Evolutionary conservation across 2,329 filamentous ascomycete species (phyloP).

Genomic region (Colletotrichum musae): DNA sequence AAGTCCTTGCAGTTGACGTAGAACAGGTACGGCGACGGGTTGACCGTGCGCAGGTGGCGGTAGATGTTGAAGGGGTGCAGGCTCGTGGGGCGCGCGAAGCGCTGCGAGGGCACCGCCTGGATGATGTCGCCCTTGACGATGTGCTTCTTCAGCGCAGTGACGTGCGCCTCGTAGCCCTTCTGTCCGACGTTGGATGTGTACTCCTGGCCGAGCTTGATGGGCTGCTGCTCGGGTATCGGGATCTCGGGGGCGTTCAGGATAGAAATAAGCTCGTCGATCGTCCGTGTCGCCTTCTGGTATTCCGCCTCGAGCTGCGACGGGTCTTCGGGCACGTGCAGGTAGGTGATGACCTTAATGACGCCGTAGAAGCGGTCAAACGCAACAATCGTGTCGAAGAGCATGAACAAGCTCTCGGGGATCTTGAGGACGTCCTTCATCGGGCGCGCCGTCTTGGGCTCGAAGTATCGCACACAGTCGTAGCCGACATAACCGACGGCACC

Average conservation of each 20-base stretch:
- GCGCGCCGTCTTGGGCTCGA: conserved; percentile 95
- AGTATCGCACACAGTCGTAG: conserved; percentile 97
- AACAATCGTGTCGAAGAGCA: conserved; percentile 95
- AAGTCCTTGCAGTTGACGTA: conserved; percentile 94
- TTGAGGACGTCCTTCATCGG: conserved; percentile 89
- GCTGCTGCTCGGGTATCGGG: conserved; percentile 81
- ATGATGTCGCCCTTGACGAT: conserved; percentile 96
- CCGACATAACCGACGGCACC: conserved; percentile 97
- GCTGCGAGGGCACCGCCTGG: conserved; percentile 95
- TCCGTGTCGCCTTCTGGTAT: conserved; percentile 77
- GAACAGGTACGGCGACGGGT: conserved; percentile 97
- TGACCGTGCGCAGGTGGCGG: conserved; percentile 94
- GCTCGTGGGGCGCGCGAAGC: conserved; percentile 88
- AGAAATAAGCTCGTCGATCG: conserved; percentile 77
- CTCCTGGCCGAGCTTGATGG: conserved; percentile 80
- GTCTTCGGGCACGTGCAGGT: conserved; percentile 78
- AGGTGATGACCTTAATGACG: conserved; percentile 93
- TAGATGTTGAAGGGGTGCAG: conserved; percentile 99
- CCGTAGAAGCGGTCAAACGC: conserved; percentile 97
- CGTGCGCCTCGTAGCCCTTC: conserved; percentile 91
- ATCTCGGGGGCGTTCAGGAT: conserved; percentile 82
- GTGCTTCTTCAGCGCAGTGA: conserved; percentile 88
- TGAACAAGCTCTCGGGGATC: conserved; percentile 95
- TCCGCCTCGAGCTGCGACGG: conserved; percentile 72
- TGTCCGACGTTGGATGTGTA: conserved; percentile 95